phyloP scores from a whole-genome alignment of 306 rosid species.

The Cucumis melo region DNA sequence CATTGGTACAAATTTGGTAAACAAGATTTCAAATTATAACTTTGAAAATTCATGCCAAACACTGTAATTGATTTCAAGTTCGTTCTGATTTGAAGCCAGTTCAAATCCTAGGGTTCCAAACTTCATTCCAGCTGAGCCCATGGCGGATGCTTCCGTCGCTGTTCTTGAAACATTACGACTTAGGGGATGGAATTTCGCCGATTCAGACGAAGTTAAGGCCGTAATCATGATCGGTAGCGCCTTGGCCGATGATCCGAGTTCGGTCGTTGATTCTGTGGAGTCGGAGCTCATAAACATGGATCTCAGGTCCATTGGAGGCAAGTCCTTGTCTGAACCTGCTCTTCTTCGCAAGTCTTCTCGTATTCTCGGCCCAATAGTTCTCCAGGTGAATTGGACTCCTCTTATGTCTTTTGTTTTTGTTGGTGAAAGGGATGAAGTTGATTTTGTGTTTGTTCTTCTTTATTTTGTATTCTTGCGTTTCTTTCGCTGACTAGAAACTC shows the following conservation, averaged over 20 bases:
- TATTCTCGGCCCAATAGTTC: constrained; percentile 60
- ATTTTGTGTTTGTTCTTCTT: neutral
- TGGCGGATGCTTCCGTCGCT: constrained; percentile 7
- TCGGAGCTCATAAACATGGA: constrained; percentile 62
- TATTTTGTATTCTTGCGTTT: neutral
- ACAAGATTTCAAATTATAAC: too few relatives aligned
- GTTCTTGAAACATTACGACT: constrained; percentile 32
- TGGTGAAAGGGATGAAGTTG: neutral
- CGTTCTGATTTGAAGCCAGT: too few relatives aligned
- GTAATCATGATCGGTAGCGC: constrained; percentile 34
- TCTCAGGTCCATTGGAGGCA: constrained; percentile 46
- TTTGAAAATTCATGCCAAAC: neutral
- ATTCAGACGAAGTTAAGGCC: constrained; percentile 32
- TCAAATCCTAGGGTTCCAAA: too few relatives aligned
- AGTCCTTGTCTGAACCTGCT: constrained; percentile 51
- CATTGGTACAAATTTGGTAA: too few relatives aligned
- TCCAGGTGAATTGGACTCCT: constrained; percentile 37
- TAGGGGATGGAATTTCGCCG: constrained; percentile 59
- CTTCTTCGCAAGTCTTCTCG: constrained; percentile 37
- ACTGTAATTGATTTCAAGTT: too few relatives aligned
- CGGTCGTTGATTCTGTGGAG: constrained; percentile 31
- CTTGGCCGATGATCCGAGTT: constrained; percentile 30
- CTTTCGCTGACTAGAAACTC: neutral
- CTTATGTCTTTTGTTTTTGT: neutral
- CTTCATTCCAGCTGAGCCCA: constrained; percentile 11